These are phyloP conservation scores for Fraxinus xanthoxyloides DNA, from an alignment of 305 asterid species.

Conservation along the genomic window DNA sequence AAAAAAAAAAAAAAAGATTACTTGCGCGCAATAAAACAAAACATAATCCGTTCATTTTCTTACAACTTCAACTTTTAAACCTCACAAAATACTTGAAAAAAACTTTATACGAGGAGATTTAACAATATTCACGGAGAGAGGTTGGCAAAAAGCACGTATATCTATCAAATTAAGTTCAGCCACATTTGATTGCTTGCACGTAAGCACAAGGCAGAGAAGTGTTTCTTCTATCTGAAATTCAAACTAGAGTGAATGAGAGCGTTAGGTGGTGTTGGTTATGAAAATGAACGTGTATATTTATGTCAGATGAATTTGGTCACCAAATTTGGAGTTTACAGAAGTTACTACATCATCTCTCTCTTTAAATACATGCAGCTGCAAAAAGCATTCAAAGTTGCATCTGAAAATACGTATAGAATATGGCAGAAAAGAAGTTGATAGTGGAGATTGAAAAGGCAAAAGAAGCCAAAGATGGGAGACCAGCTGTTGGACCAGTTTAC, in stretches of 20 bases:
- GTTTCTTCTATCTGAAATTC: conserved; percentile 9
- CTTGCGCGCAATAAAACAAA: not conserved
- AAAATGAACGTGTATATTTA: not conserved
- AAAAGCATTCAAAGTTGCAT: not conserved
- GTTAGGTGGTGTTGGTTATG: conserved; percentile 36
- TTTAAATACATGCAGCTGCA: not conserved
- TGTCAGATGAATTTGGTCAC: conserved; percentile 44
- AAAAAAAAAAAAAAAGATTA: not conserved
- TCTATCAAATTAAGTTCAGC: not conserved
- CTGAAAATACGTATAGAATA: conserved; percentile 2
- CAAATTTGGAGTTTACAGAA: conserved; percentile 20
- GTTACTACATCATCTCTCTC: not conserved
- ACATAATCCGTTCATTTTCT: not conserved
- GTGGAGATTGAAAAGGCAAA: conserved; percentile 63
- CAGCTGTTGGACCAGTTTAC: conserved; percentile 68
- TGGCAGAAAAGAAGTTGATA: conserved; percentile 48
- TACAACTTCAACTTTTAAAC: not conserved
- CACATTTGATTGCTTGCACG: conserved; percentile 16
- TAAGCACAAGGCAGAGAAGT: not conserved
- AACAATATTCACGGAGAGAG: not conserved
- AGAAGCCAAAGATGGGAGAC: conserved; percentile 55
- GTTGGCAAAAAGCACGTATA: not conserved
- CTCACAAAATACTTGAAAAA: not conserved
- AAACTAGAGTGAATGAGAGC: conserved; percentile 37
- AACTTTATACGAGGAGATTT: not conserved